Conservation (phyloP, 1,139 yeast genomes). For the Ogataea hybrid region DNA sequence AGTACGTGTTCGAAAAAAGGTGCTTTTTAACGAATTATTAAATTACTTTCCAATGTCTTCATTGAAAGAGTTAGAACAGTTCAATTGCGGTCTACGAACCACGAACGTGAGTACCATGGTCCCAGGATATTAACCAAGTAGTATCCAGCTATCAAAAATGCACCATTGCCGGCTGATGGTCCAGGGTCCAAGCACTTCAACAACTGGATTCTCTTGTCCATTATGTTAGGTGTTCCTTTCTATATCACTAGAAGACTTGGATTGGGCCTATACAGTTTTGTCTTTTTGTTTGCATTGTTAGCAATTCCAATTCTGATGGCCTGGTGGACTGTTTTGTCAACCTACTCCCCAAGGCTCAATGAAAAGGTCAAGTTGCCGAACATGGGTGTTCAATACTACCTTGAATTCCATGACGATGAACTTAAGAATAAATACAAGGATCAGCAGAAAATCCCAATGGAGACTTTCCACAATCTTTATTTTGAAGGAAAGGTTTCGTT, state of each 20-base stretch:
- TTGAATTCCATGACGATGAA: conserved; percentile 78
- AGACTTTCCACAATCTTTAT: conserved; percentile 86
- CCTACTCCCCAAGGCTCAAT: conserved; percentile 78
- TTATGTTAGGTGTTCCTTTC: conserved; percentile 61
- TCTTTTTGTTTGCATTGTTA: conserved; percentile 52
- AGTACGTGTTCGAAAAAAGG: conserved; percentile 10
- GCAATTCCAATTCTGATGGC: conserved; percentile 73
- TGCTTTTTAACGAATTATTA: not conserved
- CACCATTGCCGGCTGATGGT: conserved; percentile 90
- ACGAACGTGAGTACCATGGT: conserved; percentile 28
- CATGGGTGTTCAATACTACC: conserved; percentile 73
- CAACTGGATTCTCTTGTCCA: conserved; percentile 53
- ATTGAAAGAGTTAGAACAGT: conserved; percentile 19
- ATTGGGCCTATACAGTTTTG: conserved; percentile 70
- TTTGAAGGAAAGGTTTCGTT: conserved; percentile 82
- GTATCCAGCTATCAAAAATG: conserved; percentile 76
- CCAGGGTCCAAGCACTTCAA: conserved; percentile 79
- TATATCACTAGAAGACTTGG: conserved; percentile 66
- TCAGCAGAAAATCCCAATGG: conserved; percentile 79
- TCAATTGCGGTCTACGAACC: conserved; percentile 30
- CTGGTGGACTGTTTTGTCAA: conserved; percentile 78
- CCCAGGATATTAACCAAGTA: conserved; percentile 13
- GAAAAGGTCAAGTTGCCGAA: conserved; percentile 76
- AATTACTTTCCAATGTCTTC: conserved; percentile 3
- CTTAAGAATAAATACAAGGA: conserved; percentile 73